Conservation (phyloP, 2,329 filamentous ascomycete genomes). For the Cercospora berteroae region DNA sequence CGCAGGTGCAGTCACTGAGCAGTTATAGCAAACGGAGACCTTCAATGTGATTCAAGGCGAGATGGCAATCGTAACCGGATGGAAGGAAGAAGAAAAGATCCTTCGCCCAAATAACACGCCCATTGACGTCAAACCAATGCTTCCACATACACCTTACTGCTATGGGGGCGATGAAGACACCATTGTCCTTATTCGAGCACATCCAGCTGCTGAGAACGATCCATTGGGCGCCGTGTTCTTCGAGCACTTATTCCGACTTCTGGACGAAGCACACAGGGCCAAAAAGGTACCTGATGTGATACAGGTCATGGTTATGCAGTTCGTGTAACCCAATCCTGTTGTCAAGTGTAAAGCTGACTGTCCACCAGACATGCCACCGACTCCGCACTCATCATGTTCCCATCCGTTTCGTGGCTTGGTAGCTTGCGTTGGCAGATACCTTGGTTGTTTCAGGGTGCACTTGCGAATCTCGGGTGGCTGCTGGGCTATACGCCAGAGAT, state of each 20-base stretch:
- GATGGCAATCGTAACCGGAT: not conserved
- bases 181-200: slow-evolving; percentile 3
- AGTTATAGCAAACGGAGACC: slow-evolving; percentile 7
- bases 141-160: slow-evolving; percentile 6
- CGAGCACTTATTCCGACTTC: slow-evolving; percentile 1
- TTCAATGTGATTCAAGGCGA: slow-evolving; percentile 8
- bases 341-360: not conserved
- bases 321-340: not conserved
- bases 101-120: not conserved
- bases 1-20: not conserved
- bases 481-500: slow-evolving; percentile 10
- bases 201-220: slow-evolving; percentile 1
- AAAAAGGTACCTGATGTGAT: slow-evolving; percentile 3
- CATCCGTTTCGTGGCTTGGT: not conserved
- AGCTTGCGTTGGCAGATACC: slow-evolving; percentile 1
- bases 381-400: slow-evolving; percentile 8
- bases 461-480: not conserved
- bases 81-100: not conserved
- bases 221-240: slow-evolving; percentile 2
- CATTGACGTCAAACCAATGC: not conserved
- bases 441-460: not conserved
- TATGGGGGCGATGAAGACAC: slow-evolving; percentile 1
- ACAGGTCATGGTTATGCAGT: slow-evolving; percentile 9
- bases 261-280: slow-evolving; percentile 6
- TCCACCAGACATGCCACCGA: slow-evolving; percentile 5